Evolutionary conservation across 2,329 filamentous ascomycete genomes (phyloP), one percentile per base, ranked within the genome.

Genomic region (Aspergillus sp.): DNA sequence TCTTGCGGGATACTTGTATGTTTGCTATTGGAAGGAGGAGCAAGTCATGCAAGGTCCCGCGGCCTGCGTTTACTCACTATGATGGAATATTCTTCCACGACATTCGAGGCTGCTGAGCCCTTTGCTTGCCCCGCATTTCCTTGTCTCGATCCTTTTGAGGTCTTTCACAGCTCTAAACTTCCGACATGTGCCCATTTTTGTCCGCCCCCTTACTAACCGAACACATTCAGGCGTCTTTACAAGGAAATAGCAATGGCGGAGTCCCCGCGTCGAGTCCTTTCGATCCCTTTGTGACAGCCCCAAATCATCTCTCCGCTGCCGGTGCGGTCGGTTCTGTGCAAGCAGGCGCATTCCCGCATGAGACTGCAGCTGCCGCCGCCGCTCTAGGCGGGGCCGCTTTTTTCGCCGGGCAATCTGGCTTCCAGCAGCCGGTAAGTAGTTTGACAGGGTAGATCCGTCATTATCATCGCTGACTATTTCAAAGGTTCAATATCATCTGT

Each of bases 401-500:
- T 73, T 96, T 90, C 71, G 80, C 83, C 59, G 80, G 81, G 57
- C 77, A 84, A 62, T 78, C 80, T 58, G 80, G 81, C 56, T 87
- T 85, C 69, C 83, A 85, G 20, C 88, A 90, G 65, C 90, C 90
- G 22, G 86, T 88, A 75, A 71, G 82, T 57, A 57, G 45, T 26
- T n/a, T 36, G 29, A 20, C 49, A 22, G 20, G 20, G 12, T n/a
- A 31, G 6, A 31, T 12, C 16, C 14, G 18, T 16, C 14, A 4
- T 12, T 16, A 24, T 12, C n/a, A 24, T 46, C 57, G 26, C 56
- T 57, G 53, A 62, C 51, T 20, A 24, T 22, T 31, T 7, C 29
- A n/a, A 61, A 89, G 87, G 84, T 92, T 6, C 90, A 94, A 80
- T 96, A 97, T 73, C 95, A 99, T 74, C 84, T 96, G 12, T 99